phyloP scores from a whole-genome alignment of 805 yeast genomes.

The Kregervanrija fluxuum region DNA sequence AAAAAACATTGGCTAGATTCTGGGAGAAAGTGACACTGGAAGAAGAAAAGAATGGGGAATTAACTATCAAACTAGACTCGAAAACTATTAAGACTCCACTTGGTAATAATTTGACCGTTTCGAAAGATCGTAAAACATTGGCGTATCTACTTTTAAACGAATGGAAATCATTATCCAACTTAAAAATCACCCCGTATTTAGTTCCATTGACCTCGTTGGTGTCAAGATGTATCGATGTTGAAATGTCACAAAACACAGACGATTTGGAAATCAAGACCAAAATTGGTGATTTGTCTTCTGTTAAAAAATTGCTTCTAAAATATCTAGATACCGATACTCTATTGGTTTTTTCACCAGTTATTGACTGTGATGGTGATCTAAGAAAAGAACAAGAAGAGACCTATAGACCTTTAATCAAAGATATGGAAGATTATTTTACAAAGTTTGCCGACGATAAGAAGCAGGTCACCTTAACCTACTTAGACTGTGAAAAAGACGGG shows the following conservation, averaged over 20 bases:
- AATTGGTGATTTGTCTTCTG: conserved; percentile 52
- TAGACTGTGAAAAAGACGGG: conserved; percentile 81
- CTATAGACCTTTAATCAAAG: conserved; percentile 67
- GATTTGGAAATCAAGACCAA: conserved; percentile 48
- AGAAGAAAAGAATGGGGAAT: conserved; percentile 26
- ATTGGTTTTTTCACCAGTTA: conserved; percentile 71
- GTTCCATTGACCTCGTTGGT: conserved; percentile 84
- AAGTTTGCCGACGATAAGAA: conserved; percentile 26
- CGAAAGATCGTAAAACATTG: conserved; percentile 47
- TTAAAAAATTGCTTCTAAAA: conserved; percentile 57
- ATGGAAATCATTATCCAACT: conserved; percentile 69
- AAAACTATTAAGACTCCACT: conserved; percentile 79
- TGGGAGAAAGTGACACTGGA: conserved; percentile 65
- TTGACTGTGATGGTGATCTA: conserved; percentile 77
- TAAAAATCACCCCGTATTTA: conserved; percentile 65
- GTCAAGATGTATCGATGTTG: conserved; percentile 79
- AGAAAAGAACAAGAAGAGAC: conserved; percentile 72
- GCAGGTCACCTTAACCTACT: conserved; percentile 37
- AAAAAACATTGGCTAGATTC: conserved; percentile 63
- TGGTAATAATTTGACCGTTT: conserved; percentile 65
- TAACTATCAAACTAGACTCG: conserved; percentile 59
- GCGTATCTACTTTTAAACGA: conserved; percentile 79
- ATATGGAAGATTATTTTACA: conserved; percentile 56
- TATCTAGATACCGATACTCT: conserved; percentile 94
- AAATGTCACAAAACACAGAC: conserved; percentile 30